phyloP scores from a whole-genome alignment of 2,329 filamentous ascomycete species.

The Pseudogymnoascus sp. region DNA sequence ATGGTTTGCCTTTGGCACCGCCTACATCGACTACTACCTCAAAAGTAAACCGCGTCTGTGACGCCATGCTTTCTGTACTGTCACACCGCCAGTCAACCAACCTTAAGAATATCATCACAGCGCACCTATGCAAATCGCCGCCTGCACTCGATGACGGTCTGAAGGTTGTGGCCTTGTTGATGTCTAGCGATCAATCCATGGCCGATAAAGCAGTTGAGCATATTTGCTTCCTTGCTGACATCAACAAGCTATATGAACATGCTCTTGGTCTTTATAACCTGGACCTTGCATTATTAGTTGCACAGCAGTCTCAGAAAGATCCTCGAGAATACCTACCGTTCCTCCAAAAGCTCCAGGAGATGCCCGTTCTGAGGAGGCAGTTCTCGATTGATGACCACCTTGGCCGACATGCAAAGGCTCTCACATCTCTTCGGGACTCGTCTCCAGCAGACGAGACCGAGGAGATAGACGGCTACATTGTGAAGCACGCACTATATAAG shows the following conservation, averaged over 20 bases:
- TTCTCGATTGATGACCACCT: conserved; percentile 89
- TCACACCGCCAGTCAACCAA: conserved; percentile 52
- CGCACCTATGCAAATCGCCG: conserved; percentile 86
- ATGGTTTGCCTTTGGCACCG: conserved; percentile 23
- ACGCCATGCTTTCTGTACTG: conserved; percentile 68
- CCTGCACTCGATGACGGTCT: conserved; percentile 84
- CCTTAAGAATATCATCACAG: conserved; percentile 87
- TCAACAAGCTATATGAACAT: conserved; percentile 84
- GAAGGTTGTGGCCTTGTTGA: conserved; percentile 65
- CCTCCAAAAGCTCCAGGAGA: conserved; percentile 73
- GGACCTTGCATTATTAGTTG: conserved; percentile 80
- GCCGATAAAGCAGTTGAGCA: conserved; percentile 90
- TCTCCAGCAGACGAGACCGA: conserved; percentile 51
- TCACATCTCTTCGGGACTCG: conserved; percentile 66
- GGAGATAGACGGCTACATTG: conserved; percentile 68
- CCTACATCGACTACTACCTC: conserved; percentile 23
- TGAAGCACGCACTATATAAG: conserved; percentile 72
- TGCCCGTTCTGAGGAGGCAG: conserved; percentile 60
- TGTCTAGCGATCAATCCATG: conserved; percentile 57
- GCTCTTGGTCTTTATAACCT: conserved; percentile 87
- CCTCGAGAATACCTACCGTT: conserved; percentile 94
- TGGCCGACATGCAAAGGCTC: conserved; percentile 65
- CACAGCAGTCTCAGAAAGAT: conserved; percentile 92
- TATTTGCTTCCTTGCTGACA: conserved; percentile 93
- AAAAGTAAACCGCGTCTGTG: conserved; percentile 85